phyloP scores from a whole-genome alignment of 2,329 filamentous ascomycete genomes.

The Clonostachys rhizophaga region DNA sequence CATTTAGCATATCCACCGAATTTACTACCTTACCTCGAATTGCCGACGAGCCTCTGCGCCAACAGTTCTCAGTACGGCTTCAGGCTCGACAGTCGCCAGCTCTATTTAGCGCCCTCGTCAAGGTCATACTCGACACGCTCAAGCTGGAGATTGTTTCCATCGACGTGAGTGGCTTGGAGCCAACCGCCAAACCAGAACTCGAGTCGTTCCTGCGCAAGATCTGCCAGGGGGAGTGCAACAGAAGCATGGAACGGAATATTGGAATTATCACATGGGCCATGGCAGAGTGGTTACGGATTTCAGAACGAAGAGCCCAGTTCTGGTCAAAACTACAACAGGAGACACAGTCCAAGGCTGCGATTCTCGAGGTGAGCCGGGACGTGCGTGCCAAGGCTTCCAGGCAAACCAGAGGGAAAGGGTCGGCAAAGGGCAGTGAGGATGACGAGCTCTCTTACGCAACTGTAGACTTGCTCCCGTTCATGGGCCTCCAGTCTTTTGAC shows the following conservation, averaged over 20 bases:
- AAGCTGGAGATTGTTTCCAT: constrained; percentile 47
- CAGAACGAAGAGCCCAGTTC: constrained; percentile 54
- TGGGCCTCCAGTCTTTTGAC: constrained; percentile 46
- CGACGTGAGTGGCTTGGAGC: constrained; percentile 48
- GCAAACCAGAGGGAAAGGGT: constrained; percentile 8
- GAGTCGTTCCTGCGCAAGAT: constrained; percentile 44
- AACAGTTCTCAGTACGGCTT: constrained; percentile 53
- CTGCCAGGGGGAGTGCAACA: constrained; percentile 26
- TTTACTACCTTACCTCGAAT: constrained; percentile 36
- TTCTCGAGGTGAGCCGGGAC: constrained; percentile 11
- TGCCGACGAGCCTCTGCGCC: constrained; percentile 29
- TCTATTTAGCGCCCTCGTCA: constrained; percentile 52
- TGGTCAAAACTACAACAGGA: constrained; percentile 52
- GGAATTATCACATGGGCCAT: constrained; percentile 62
- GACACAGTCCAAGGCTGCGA: constrained; percentile 27
- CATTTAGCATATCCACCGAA: constrained; percentile 56
- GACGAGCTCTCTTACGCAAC: constrained; percentile 8
- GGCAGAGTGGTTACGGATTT: constrained; percentile 61
- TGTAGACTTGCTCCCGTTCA: constrained; percentile 45
- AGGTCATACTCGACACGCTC: constrained; percentile 53
- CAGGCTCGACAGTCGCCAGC: constrained; percentile 32
- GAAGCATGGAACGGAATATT: constrained; percentile 50
- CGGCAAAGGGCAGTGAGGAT: constrained; percentile 8
- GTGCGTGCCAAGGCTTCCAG: constrained; percentile 14
- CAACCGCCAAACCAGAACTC: constrained; percentile 54